phyloP scores from a whole-genome alignment of 768 basidiomycete genomes.

The Trametes cubensis region DNA sequence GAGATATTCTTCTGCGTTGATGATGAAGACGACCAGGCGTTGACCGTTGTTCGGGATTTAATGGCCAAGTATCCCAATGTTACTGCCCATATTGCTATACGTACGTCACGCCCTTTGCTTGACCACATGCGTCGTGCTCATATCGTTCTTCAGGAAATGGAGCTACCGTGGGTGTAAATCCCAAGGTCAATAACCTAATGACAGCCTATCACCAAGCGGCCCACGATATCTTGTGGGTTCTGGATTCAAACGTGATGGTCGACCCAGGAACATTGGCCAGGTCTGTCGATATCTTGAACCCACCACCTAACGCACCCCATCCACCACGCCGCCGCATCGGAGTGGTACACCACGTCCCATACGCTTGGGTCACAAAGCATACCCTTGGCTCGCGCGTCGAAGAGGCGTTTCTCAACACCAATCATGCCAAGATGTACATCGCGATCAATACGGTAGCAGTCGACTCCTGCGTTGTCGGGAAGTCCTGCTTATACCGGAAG shows the following conservation, averaged over 20 bases:
- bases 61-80: conserved; percentile 78
- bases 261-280: conserved; percentile 79
- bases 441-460: conserved; percentile 88
- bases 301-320: conserved; percentile 40
- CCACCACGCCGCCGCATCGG: conserved; percentile 57
- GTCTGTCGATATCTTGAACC: conserved; percentile 75
- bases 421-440: conserved; percentile 97
- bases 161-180: conserved; percentile 86
- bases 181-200: conserved; percentile 96
- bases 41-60: conserved; percentile 79
- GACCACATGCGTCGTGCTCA: background rate
- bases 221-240: conserved; percentile 92
- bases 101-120: conserved; percentile 45
- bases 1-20: conserved; percentile 93
- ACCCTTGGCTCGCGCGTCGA: conserved; percentile 83
- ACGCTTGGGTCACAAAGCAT: conserved; percentile 72
- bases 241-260: conserved; percentile 92
- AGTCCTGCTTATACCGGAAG: conserved; percentile 91
- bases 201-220: conserved; percentile 78
- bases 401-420: conserved; percentile 94
- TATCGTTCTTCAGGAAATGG: conserved; percentile 55
- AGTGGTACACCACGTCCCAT: conserved; percentile 95
- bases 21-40: conserved; percentile 84
- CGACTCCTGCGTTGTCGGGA: conserved; percentile 96
- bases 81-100: conserved; percentile 72